Evolutionary conservation across 78 protist species (phyloP).

Genomic region (Dictyostelium discoideum): dicty_2.7 NC_007091.3:1723501-1724000

Average conservation of each 20-base stretch:
- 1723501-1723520: constrained; percentile 2
- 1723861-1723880: constrained; percentile 54
- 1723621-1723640: neutral
- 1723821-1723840: constrained; percentile 54
- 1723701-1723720: neutral
- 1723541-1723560: no score
- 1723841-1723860: constrained; percentile 35
- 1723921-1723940: constrained; percentile 80
- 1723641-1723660: constrained; percentile 54
- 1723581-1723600: no score
- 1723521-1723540: no score
- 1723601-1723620: neutral
- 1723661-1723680: constrained; percentile 35
- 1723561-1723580: no score
- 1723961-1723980: constrained; percentile 32
- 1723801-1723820: constrained; percentile 43
- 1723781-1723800: constrained; percentile 5
- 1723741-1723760: constrained; percentile 46
- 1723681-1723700: neutral
- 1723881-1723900: constrained; percentile 68
- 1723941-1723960: constrained; percentile 78
- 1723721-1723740: constrained; percentile 35
- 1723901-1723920: constrained; percentile 83
- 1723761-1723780: constrained; percentile 42
- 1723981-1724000: constrained; percentile 54